Percentiles rank a stretch among this genome's conserved stretches.
Evolutionary conservation across 768 basidiomycete species (phyloP).

Genomic region (Xerocomus potaroensis): DNA sequence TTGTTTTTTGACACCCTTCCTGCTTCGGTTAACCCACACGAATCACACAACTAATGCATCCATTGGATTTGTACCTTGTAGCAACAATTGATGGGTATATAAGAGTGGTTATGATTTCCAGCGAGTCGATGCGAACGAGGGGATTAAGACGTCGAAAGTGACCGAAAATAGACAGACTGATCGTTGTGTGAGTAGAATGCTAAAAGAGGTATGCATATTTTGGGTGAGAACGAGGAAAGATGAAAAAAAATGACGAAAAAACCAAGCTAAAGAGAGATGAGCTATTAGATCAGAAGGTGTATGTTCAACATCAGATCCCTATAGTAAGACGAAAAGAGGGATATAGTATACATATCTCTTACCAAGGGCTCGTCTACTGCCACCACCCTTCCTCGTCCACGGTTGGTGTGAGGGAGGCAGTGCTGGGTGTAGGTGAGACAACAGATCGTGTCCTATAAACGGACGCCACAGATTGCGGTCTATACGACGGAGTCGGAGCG

Average conservation of each 20-base stretch:
- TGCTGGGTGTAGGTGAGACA: slow-evolving; percentile 75
- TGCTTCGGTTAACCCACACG: slow-evolving; percentile 18
- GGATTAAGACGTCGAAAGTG: slow-evolving; percentile 4
- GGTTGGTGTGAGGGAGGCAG: slow-evolving; percentile 67
- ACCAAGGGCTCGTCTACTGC: slow-evolving; percentile 33
- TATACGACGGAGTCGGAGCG: slow-evolving; percentile 27
- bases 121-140: slow-evolving; percentile 11
- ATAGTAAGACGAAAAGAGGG: neutral
- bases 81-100: slow-evolving; percentile 38
- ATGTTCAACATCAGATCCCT: slow-evolving; percentile 17
- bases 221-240: no score
- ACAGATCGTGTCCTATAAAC: slow-evolving; percentile 32
- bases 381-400: slow-evolving; percentile 79
- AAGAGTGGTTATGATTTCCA: slow-evolving; percentile 25
- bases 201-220: slow-evolving; percentile 16
- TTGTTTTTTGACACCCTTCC: slow-evolving; percentile 3
- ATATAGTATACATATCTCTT: slow-evolving; percentile 9
- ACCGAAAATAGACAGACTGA: slow-evolving; percentile 3
- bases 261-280: neutral
- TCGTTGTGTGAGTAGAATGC: slow-evolving; percentile 1
- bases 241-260: neutral
- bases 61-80: slow-evolving; percentile 37
- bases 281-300: slow-evolving; percentile 23
- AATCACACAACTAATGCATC: slow-evolving; percentile 32
- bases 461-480: slow-evolving; percentile 47